These are phyloP conservation scores for Aspergillus udagawae DNA, from an alignment of 2,329 filamentous ascomycete species.

Conservation along the genomic window DNA sequence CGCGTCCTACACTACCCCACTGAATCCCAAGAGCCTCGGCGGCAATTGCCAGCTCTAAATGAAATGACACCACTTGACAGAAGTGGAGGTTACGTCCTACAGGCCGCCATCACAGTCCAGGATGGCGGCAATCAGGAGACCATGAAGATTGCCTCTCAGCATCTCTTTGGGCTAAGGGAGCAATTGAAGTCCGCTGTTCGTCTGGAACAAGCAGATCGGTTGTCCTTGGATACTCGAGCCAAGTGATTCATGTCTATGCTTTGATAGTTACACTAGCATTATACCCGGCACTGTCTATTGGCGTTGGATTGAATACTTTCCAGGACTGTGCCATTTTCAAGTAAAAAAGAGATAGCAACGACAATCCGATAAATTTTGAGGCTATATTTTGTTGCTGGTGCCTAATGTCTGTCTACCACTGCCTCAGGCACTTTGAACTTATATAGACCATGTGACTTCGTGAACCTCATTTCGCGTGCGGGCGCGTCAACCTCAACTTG, in stretches of 20 bases:
- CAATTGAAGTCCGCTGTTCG: conserved; percentile 54
- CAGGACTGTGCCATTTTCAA: neutral
- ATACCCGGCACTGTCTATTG: conserved; percentile 1
- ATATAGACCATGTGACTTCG: conserved; percentile 37
- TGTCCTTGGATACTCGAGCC: conserved; percentile 58
- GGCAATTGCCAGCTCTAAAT: conserved; percentile 40
- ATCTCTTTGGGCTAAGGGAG: conserved; percentile 53
- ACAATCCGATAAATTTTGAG: neutral
- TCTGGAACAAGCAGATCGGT: conserved; percentile 54
- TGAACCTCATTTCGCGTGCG: conserved; percentile 23
- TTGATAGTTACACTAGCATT: conserved; percentile 6
- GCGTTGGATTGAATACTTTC: neutral
- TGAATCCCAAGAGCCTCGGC: conserved; percentile 31
- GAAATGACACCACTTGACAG: conserved; percentile 51
- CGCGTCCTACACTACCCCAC: conserved; percentile 49
- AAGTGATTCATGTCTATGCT: conserved; percentile 37
- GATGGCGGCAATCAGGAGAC: conserved; percentile 53
- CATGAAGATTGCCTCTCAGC: conserved; percentile 51
- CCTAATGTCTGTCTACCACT: neutral
- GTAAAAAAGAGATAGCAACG: neutral
- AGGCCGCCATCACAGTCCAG: conserved; percentile 55
- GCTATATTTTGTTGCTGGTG: neutral
- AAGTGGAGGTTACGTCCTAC: conserved; percentile 56
- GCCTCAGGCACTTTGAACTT: neutral
- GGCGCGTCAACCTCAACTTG: conserved; percentile 19